Evolutionary conservation across 2,329 filamentous ascomycete genomes (phyloP).

Genomic region (Cordyceps javanica): DNA sequence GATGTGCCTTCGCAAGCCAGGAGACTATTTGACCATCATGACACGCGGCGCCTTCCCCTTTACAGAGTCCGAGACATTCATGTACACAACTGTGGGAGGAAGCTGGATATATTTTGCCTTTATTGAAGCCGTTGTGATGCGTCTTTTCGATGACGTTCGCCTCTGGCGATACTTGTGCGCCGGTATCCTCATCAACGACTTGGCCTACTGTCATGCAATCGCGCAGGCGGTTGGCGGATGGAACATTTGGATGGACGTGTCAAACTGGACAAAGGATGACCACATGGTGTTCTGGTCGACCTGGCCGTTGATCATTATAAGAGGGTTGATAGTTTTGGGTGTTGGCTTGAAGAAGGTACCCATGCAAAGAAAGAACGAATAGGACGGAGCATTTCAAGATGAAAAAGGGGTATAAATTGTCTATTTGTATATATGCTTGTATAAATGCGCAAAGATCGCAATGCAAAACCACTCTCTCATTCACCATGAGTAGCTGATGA

Average conservation of each 20-base stretch:
- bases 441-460: too few species aligned
- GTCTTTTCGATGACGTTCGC: constrained; percentile 24
- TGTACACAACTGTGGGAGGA: constrained; percentile 27
- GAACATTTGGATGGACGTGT: constrained; percentile 19
- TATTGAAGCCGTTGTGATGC: constrained; percentile 30
- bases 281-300: constrained; percentile 22
- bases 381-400: neutral
- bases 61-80: constrained; percentile 19
- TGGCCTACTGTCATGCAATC: constrained; percentile 22
- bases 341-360: constrained; percentile 19
- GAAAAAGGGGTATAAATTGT: too few species aligned
- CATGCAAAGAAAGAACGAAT: neutral
- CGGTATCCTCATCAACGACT: constrained; percentile 32
- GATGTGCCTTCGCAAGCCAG: constrained; percentile 24
- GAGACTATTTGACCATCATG: constrained; percentile 24
- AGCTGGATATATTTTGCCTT: constrained; percentile 32
- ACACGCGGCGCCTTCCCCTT: constrained; percentile 20
- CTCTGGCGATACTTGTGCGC: constrained; percentile 30
- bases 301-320: constrained; percentile 22
- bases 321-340: constrained; percentile 25
- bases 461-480: too few species aligned
- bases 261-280: constrained; percentile 25
- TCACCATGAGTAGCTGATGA: too few species aligned
- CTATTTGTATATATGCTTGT: too few species aligned
- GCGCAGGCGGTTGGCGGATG: constrained; percentile 31